Base-by-base conservation (phyloP, 805 yeast genomes). In the Lipomyces mesembrius region DNA sequence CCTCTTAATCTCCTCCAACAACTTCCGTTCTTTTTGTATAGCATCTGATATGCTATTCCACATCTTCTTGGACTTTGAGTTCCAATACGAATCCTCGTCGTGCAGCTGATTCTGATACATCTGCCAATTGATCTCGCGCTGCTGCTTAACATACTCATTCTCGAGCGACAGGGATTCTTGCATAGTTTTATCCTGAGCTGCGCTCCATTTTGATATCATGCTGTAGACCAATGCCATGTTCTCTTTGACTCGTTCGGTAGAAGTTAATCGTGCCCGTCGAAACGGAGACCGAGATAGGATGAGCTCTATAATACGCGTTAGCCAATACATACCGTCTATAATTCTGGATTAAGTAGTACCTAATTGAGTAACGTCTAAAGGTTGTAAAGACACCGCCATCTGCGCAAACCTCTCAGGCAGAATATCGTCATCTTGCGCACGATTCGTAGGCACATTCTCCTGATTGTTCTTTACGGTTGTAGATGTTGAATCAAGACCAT, bases 11-110 rank as follows among this genome's bases (percentile, higher is more conserved):
- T 29, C 51, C 56, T 65, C 66, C 29, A 22, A 52, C 39, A n/a
- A 20, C 17, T 20, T 59, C 27, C 65, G 68, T 39, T 64, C 67
- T 20, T 52, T 54, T 3, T 57, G 52, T 11, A 64, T 64, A 3
- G 51, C 67, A 9, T 22, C 52, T 11, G 54, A 8, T 17, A 66
- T 60, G 34, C 54, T 58, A 32, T 29, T n/a, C 70, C 69, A 64
- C 51, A 64, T 60, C 57, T 59, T 34, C 54, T 51, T 49, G 14
- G 46, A 25, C 29, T 57, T 55, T 56, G 29, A 17, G 22, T 32
- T 35, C 61, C 63, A 63, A 53, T 64, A 66, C 25, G 56, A 35
- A 43, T 52, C 61, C 29, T 46, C 17, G 14, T 37, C 22, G 22
- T 59, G 58, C 20, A 39, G 3, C 14, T 60, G 63, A 20, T 32